Conservation (phyloP, 2,329 filamentous ascomycete genomes). For the Apiospora rasikravindrae region DNA sequence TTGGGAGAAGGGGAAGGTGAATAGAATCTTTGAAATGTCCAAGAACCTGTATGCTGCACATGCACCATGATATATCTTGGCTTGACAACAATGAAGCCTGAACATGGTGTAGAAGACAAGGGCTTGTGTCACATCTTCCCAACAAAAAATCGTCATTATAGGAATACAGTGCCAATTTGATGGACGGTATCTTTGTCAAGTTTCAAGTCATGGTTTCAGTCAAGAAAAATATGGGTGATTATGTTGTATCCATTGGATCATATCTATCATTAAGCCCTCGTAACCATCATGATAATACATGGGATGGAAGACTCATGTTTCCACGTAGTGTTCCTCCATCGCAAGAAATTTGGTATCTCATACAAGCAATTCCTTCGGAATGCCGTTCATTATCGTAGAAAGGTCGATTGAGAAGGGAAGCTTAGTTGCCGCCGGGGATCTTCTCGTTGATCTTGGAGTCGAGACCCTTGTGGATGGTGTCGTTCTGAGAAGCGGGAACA, state of each 20-base stretch:
- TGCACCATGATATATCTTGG: no score
- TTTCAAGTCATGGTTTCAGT: neutral
- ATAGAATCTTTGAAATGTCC: no score
- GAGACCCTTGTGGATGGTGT: constrained; percentile 24
- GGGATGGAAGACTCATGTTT: neutral
- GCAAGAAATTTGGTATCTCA: neutral
- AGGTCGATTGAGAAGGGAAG: no score
- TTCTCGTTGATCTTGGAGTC: constrained; percentile 29
- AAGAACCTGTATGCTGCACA: no score
- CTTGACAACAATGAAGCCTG: no score
- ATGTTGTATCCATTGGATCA: neutral
- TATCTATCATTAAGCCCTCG: neutral
- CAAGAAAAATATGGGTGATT: neutral
- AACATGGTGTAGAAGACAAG: no score
- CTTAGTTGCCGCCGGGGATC: constrained; percentile 30
- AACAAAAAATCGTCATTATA: no score
- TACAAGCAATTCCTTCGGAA: neutral
- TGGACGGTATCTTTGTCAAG: no score
- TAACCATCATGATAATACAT: neutral
- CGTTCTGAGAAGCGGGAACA: constrained; percentile 24
- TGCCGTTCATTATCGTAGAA: neutral
- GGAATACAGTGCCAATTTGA: no score
- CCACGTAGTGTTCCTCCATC: neutral
- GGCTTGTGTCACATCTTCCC: no score
- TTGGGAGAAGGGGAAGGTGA: no score